A percentile compares a stretch with the other conserved stretches of the same genome.
phyloP scores from a whole-genome alignment of 176 grass and related monocot genomes.

The Calamus simplicifolius region DNA sequence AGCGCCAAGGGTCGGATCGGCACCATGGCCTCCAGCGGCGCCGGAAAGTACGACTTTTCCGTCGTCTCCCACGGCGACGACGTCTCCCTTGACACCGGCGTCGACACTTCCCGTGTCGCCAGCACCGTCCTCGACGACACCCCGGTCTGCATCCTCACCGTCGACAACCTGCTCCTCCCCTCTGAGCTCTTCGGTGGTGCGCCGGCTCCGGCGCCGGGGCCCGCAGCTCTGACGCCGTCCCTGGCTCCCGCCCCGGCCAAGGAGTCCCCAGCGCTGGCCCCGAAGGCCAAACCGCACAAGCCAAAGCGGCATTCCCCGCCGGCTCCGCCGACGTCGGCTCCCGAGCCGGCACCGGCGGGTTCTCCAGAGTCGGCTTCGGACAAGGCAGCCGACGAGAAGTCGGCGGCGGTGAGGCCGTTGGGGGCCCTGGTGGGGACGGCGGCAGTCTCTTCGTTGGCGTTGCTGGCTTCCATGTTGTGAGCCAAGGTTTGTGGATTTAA shows the following conservation, averaged over 20 bases:
- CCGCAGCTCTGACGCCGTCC: constrained; percentile 18
- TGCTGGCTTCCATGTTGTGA: constrained; percentile 29
- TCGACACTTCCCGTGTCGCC: constrained; percentile 78
- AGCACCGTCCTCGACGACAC: constrained; percentile 77
- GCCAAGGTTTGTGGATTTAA: no score
- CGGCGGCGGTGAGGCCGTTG: constrained; percentile 1
- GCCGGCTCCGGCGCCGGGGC: constrained; percentile 38
- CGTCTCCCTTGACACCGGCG: constrained; percentile 68
- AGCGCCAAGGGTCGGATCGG: constrained; percentile 36
- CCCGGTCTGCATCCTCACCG: constrained; percentile 62
- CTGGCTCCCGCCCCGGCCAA: constrained; percentile 14
- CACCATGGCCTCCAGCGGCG: constrained; percentile 61
- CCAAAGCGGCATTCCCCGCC: constrained; percentile 49
- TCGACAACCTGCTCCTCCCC: constrained; percentile 64
- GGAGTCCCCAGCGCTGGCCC: constrained; percentile 28
- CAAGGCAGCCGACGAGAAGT: constrained; percentile 17
- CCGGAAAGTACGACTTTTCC: constrained; percentile 79
- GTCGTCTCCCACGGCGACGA: constrained; percentile 68
- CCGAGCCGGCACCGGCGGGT: constrained; percentile 44
- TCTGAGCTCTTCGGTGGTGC: constrained; percentile 53
- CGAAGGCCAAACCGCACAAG: constrained; percentile 13
- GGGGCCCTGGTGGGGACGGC: neutral
- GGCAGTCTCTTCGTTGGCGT: constrained; percentile 13
- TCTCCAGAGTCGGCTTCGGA: constrained; percentile 34
- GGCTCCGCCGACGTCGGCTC: constrained; percentile 46